Evolutionary conservation across 495 filamentous ascomycete genomes (phyloP), one percentile per base, ranked within the genome.

Genomic region (Penicillium argentinense): DNA sequence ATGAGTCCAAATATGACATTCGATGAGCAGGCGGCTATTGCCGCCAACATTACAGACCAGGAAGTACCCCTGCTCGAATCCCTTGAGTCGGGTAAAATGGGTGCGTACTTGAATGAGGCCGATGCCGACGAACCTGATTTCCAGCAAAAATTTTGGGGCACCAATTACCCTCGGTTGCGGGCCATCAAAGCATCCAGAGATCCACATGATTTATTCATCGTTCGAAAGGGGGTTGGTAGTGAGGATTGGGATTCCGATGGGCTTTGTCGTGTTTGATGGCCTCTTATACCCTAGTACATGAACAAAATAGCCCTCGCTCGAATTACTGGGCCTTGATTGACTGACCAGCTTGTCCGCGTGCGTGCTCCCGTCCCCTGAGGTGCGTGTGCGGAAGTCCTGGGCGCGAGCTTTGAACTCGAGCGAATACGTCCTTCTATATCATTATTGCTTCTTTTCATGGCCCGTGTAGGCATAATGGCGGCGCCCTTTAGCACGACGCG

Each of bases 71-170:
- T 72, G n/a, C 57, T 78, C 5, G 67, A 70, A 13, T 66, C 69
- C 8, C 46, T 80, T 5, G 63, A 64, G 39, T 53, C 52, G 2
- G 32, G 38, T 26, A 42, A 39, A 4, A 66, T 64, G 60, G 77
- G 75, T 7, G 61, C 72, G 1, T 80, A 80, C 49, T 23, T 70
- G 45, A 80, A 79, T 28, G 77, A 80, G 56, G 75, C 68, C 0
- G 66, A 79, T 53, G 50, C 63, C 1, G 65, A 74, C 39, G 75
- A 77, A 42, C 44, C 56, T 28, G 59, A 58, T 8, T 77, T 76
- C 55, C 74, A 75, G 42, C 22, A 62, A 21, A 68, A 68, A 3
- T 79, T 76, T 54, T 79, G 71, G 68, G 78, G 77, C 3, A 47
- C 57, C 3, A 77, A 80, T 45, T 78, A 80, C 49, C 55, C 46